These are phyloP conservation scores for Mycocentrospora acerina DNA, from an alignment of 2,329 filamentous ascomycete species.

Conservation along the genomic window DNA sequence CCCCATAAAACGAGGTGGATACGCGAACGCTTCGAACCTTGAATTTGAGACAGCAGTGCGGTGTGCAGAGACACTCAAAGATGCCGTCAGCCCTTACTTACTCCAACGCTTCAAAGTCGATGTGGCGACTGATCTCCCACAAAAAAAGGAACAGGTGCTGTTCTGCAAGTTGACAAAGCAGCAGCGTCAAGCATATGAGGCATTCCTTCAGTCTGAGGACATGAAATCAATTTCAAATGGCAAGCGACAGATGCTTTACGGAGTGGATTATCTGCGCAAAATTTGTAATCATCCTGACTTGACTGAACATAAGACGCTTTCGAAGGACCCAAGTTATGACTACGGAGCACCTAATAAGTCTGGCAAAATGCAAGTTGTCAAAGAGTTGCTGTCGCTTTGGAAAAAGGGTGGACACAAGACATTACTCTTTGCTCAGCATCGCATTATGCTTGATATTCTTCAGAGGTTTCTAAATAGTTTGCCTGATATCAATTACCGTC, in stretches of 20 bases:
- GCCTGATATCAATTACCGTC: constrained; percentile 71
- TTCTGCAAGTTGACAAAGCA: constrained; percentile 87
- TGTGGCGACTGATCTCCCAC: constrained; percentile 87
- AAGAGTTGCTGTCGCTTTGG: constrained; percentile 84
- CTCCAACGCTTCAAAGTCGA: constrained; percentile 91
- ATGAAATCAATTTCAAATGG: constrained; percentile 79
- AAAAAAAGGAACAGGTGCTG: constrained; percentile 93
- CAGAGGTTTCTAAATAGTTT: constrained; percentile 74
- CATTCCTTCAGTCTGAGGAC: constrained; percentile 79
- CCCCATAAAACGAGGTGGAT: constrained; percentile 89
- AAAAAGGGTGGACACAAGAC: constrained; percentile 92
- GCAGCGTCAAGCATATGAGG: constrained; percentile 78
- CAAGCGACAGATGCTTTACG: constrained; percentile 78
- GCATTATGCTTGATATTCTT: constrained; percentile 93
- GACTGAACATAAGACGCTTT: constrained; percentile 64
- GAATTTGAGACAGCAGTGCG: constrained; percentile 93
- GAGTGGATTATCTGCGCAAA: constrained; percentile 89
- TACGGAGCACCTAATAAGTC: constrained; percentile 81
- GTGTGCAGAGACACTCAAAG: constrained; percentile 90
- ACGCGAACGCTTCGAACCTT: constrained; percentile 90
- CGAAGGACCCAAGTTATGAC: constrained; percentile 64
- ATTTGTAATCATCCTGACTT: constrained; percentile 98
- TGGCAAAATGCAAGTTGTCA: constrained; percentile 94
- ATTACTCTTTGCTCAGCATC: constrained; percentile 86
- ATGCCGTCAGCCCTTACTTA: constrained; percentile 89